Conservation (phyloP, 345 rosid genomes). For the Psidium guajava region DNA sequence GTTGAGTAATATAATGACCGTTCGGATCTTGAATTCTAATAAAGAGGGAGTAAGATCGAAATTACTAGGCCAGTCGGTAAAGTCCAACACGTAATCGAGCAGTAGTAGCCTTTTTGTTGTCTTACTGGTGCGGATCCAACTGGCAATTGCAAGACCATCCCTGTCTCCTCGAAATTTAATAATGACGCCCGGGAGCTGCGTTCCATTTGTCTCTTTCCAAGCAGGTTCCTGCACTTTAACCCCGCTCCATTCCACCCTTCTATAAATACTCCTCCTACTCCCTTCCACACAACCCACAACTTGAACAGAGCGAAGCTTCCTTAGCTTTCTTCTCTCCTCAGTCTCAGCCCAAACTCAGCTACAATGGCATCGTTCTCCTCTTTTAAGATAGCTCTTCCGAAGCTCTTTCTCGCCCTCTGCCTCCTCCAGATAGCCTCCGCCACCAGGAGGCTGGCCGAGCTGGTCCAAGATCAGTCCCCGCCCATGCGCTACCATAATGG, state of each 20-base stretch:
- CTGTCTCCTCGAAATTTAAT: neutral
- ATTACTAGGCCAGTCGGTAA: too few species aligned
- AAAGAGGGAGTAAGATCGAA: too few species aligned
- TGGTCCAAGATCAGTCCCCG: constrained; percentile 19
- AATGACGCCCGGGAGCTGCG: neutral
- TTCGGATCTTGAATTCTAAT: too few species aligned
- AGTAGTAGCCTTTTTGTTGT: neutral
- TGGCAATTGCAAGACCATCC: neutral
- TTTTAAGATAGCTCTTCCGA: neutral
- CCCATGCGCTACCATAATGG: constrained; percentile 57
- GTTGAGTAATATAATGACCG: too few species aligned
- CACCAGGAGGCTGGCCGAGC: constrained; percentile 13
- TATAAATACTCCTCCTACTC: neutral
- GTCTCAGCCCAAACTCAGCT: neutral
- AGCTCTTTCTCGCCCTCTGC: neutral
- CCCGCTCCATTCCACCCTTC: neutral
- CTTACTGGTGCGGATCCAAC: neutral
- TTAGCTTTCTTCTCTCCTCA: neutral
- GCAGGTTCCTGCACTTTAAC: neutral
- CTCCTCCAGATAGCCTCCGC: constrained; percentile 8
- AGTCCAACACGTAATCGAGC: neutral
- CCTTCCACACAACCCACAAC: neutral
- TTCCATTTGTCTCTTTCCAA: neutral
- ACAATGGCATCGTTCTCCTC: neutral
- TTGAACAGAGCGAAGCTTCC: neutral